Base-by-base conservation (phyloP, 352 stramenopile species). In the Pythium grandisporangium region DNA sequence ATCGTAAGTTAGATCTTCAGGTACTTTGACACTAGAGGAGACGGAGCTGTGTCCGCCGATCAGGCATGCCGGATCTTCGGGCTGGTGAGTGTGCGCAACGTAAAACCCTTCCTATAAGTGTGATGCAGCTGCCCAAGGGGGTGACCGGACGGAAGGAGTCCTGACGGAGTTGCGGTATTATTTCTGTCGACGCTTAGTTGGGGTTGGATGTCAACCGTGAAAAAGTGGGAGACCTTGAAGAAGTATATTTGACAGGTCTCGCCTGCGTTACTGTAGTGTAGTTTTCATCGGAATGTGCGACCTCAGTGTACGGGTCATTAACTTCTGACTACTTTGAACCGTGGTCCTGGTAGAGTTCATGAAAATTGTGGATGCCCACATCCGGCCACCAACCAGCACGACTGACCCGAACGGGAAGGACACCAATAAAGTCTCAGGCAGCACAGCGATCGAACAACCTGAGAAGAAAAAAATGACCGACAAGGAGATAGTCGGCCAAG, bases 311-410 rank as follows among this genome's bases (percentile, higher is more conserved):
- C 19, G 33, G 19, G 12, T 20, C 33, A 38, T n/a, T 38, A n/a
- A 22, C 3, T 14, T 32, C 34, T 2, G 6, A 21, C 2, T 16
- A 7, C 5, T 37, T n/a, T n/a, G n/a, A n/a, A n/a, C n/a, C 11
- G 7, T 40, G 5, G 8, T 2, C 17, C 25, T 4, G 37, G 13
- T 37, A 84, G 72, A 85, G 44, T 81, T 83, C 34, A 61, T 85
- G 36, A 83, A 85, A 49, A 83, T 85, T 48, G 63, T 83, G 8
- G 72, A 83, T 27, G 78, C 58, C 30, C 65, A 85, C 38, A 54
- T 79, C 13, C 47, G 46, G 1, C 24, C 24, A 5, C 3, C 43
- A 35, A 42, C 30, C 5, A 12, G 14, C 27, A 32, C 27, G 14
- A 8, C 27, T 14, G 14, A 32, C 27, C 27, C 8, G 10, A 8